Conservation (phyloP, 306 rosid species). For the Geum urbanum region DNA sequence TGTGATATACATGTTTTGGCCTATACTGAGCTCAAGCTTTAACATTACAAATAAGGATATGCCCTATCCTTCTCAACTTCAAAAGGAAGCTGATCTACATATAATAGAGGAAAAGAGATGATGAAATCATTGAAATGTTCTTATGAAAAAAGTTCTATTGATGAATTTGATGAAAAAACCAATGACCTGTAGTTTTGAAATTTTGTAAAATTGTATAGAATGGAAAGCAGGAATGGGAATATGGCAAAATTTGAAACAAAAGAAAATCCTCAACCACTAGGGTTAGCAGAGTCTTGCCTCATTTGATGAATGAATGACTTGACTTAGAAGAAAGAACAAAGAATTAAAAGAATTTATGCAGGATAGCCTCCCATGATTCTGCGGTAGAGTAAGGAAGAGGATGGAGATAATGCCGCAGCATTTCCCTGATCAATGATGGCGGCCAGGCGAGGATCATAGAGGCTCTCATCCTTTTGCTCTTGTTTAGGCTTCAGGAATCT, state of each 20-base stretch:
- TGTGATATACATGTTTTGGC: no score
- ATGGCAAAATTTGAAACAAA: neutral
- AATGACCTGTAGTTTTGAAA: constrained; percentile 23
- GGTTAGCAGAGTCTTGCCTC: constrained; percentile 15
- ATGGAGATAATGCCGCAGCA: constrained; percentile 34
- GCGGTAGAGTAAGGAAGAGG: constrained; percentile 40
- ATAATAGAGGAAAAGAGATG: neutral
- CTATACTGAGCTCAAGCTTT: no score
- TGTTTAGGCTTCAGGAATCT: constrained; percentile 63
- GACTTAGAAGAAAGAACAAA: neutral
- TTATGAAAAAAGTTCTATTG: neutral
- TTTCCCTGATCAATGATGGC: constrained; percentile 46
- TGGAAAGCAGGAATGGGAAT: neutral
- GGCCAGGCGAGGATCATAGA: constrained; percentile 38
- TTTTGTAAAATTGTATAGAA: constrained; percentile 19
- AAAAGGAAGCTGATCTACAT: neutral
- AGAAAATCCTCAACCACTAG: constrained; percentile 14
- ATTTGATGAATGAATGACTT: constrained; percentile 3
- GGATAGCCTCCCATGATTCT: constrained; percentile 51
- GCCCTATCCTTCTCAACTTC: neutral
- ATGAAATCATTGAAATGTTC: neutral
- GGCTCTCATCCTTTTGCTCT: constrained; percentile 53
- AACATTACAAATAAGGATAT: no score
- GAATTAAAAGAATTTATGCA: constrained; percentile 9
- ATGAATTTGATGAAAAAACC: constrained; percentile 9